Evolutionary conservation across 2,329 filamentous ascomycete species (phyloP), one percentile per base, ranked within the genome.

Genomic region (Pseudogymnoascus sp.): DNA sequence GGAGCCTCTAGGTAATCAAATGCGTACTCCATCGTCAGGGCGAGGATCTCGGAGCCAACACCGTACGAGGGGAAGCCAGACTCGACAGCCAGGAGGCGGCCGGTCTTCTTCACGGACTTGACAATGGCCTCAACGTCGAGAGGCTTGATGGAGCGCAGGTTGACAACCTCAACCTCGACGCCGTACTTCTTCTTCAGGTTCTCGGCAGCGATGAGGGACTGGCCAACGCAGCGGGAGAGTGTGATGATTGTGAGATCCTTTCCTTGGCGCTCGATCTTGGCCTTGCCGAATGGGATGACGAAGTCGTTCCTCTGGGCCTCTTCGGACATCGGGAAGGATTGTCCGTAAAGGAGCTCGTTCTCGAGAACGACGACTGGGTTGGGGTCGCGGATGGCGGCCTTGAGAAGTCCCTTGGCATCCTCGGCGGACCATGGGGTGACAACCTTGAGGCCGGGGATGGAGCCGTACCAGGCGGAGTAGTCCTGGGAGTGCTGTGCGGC

Each of bases 401-500:
- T 99, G 70, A 99, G 77, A 67, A 99, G 85, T 77, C 94, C 94
- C 85, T 99, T 99, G 75, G 94, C 94, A 76, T 99, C 94, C 80
- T 99, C 94, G 62, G 94, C 85, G 75, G 91, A 96, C 90, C 92
- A 99, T 66, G 94, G 94, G 31, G 90, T 84, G 69, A 99, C 92
- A 67, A 99, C 94, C 85, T 99, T 99, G 72, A 99, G 82, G 70
- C 94, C 94, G 61, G 94, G 94, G 72, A 99, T 94, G 79, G 91
- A 95, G 75, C 93, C 94, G 80, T 99, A 99, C 94, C 94, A 99
- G 67, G 93, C 92, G 61, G 91, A 91, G 83, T 95, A 99, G 77
- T 99, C 94, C 82, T 99, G 94, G 61, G 94, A 97, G 84, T 99
- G 94, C 83, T 99, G 94, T 65, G 94, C 94, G 68, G 81, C 94